A percentile compares a stretch with the other conserved stretches of the same genome.
phyloP scores from a whole-genome alignment of 768 basidiomycete species.

The Termitomyces titanicus region DNA sequence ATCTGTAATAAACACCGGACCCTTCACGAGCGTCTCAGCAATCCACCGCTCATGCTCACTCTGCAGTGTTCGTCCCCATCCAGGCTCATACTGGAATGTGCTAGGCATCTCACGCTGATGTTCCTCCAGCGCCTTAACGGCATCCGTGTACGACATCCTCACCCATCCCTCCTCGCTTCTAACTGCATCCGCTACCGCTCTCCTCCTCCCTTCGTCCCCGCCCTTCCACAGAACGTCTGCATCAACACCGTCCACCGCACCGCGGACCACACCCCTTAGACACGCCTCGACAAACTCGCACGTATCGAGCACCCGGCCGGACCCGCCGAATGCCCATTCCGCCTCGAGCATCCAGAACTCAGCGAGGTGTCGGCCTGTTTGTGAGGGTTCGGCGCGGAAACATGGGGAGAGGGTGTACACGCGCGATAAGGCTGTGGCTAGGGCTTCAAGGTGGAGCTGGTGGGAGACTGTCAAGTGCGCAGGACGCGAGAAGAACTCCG shows the following conservation, averaged over 20 bases:
- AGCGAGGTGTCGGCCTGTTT: constrained; percentile 87
- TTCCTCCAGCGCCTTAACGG: constrained; percentile 53
- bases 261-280: constrained; percentile 22
- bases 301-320: constrained; percentile 34
- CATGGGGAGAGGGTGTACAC: constrained; percentile 92
- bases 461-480: constrained; percentile 93
- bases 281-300: constrained; percentile 38
- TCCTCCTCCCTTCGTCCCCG: constrained; percentile 29
- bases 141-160: constrained; percentile 77
- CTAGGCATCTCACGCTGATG: constrained; percentile 25
- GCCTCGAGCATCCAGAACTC: constrained; percentile 99
- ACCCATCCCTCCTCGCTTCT: constrained; percentile 45
- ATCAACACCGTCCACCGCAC: constrained; percentile 18
- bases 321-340: constrained; percentile 59
- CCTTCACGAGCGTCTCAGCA: constrained; percentile 59
- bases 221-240: constrained; percentile 39
- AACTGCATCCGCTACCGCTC: constrained; percentile 34
- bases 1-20: constrained; percentile 89
- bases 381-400: constrained; percentile 89
- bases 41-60: constrained; percentile 95
- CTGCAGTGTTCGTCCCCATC: constrained; percentile 70
- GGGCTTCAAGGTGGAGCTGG: constrained; percentile 91
- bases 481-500: constrained; percentile 70
- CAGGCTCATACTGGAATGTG: constrained; percentile 53
- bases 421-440: constrained; percentile 72